Evolutionary conservation across 306 rosid species (phyloP), one percentile per base, ranked within the genome.

Genomic region (Casuarina glauca): DNA sequence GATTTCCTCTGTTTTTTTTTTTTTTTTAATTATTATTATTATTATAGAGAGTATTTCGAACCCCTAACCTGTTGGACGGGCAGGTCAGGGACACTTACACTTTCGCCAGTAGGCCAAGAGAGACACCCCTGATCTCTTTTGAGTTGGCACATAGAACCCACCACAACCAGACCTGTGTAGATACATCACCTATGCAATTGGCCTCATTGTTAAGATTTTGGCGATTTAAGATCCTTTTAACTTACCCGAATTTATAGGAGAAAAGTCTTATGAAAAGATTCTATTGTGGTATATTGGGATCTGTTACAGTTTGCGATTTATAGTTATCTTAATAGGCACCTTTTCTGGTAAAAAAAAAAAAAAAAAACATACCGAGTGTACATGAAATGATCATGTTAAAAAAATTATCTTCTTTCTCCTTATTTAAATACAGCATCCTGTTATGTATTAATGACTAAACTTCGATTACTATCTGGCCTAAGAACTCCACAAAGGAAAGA

Each of bases 401-500:
- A 42, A 42, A 10, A 1, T 67, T 41, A 15, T 67, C 17, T 62
- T 62, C 45, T 16, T 67, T 67, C 71, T 19, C 42, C 71, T 16
- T 67, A 41, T 41, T 42, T 26, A 1, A 17, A n/a, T 67, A 42
- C 15, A 9, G 50, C 71, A 42, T 39, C 42, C 35, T 15, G n/a
- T 42, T 42, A 67, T 50, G 41, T 67, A 17, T 41, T 36, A 62
- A 62, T 38, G 10, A 36, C 16, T 41, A 42, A 42, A 17, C 2
- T 41, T 67, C 9, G 42, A 42, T 67, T 64, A 3, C 50, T 42
- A 41, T 67, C 71, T 67, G 9, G 16, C 32, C 50, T 67, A 6
- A 67, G 71, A 19, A 41, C 26, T 16, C 71, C 36, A 67, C 50
- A 67, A 67, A 43, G 71, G 71, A 67, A 67, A 42, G 71, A 67